Evolutionary conservation across 23 red algal genomes (phyloP).

Genomic region (Pyropia yezoensis): DNA sequence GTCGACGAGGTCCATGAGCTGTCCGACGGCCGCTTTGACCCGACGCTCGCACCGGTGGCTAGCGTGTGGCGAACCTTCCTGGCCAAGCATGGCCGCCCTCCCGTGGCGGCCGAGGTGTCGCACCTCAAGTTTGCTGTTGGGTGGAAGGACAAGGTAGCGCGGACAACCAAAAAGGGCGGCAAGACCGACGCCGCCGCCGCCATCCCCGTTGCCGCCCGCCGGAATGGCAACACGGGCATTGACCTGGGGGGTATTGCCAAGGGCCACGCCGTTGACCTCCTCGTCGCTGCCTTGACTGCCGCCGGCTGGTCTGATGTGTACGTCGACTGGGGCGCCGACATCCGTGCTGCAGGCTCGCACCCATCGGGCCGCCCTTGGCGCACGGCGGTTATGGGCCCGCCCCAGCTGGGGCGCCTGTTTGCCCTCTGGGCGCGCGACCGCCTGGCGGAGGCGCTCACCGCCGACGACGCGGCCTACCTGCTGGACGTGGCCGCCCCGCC

Average conservation of each 20-base stretch:
- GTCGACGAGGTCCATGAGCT: conserved; percentile 16
- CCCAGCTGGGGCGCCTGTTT: conserved; percentile 25
- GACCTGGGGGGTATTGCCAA: conserved; percentile 48
- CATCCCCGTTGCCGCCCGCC: conserved; percentile 1
- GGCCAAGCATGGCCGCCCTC: conserved; percentile 11
- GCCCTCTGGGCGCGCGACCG: conserved; percentile 15
- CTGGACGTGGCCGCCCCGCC: conserved; percentile 8
- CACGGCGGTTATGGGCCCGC: conserved; percentile 29
- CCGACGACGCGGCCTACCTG: not conserved
- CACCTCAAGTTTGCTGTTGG: conserved; percentile 26
- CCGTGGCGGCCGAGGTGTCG: not conserved
- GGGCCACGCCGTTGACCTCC: conserved; percentile 24
- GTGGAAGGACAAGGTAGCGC: conserved; percentile 8
- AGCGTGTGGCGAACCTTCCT: conserved; percentile 25
- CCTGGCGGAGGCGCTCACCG: not conserved
- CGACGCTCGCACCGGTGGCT: conserved; percentile 29
- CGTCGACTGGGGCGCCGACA: conserved; percentile 62
- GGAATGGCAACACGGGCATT: conserved; percentile 34
- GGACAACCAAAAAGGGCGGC: not conserved
- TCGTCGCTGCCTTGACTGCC: conserved; percentile 3
- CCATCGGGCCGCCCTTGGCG: conserved; percentile 36
- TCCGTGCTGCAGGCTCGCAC: conserved; percentile 24
- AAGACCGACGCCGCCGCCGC: not conserved
- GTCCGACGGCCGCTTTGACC: conserved; percentile 49
- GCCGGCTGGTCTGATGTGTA: conserved; percentile 5